A percentile compares a stretch with the other conserved stretches of the same genome.
phyloP scores from a whole-genome alignment of 2,329 filamentous ascomycete genomes.

The Aspergillus piperis region DNA sequence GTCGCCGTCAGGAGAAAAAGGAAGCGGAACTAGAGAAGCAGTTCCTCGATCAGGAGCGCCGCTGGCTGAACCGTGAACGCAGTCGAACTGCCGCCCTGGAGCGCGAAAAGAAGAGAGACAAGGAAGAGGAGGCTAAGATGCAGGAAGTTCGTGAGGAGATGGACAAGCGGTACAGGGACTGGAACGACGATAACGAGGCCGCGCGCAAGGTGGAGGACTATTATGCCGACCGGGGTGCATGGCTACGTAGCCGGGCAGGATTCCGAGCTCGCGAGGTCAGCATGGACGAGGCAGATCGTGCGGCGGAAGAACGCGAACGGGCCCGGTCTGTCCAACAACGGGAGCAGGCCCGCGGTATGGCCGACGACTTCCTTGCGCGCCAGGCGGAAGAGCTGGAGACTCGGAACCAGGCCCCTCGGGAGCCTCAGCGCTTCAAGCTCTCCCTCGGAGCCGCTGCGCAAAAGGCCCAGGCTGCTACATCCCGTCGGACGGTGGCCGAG shows the following conservation, averaged over 20 bases:
- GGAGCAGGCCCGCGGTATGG: slow-evolving; percentile 79
- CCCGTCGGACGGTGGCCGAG: slow-evolving; percentile 82
- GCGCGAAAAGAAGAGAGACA: slow-evolving; percentile 78
- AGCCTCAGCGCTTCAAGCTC: slow-evolving; percentile 82
- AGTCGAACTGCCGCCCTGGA: slow-evolving; percentile 81
- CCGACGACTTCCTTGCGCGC: slow-evolving; percentile 84
- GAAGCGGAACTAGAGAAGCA: slow-evolving; percentile 75
- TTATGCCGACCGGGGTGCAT: slow-evolving; percentile 81
- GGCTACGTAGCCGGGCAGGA: slow-evolving; percentile 76
- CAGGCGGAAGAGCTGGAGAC: slow-evolving; percentile 73
- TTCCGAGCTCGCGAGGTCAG: slow-evolving; percentile 73
- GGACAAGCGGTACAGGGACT: slow-evolving; percentile 72
- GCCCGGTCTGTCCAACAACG: slow-evolving; percentile 69
- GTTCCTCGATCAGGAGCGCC: slow-evolving; percentile 81
- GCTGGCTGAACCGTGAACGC: slow-evolving; percentile 87
- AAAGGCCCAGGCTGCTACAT: slow-evolving; percentile 60
- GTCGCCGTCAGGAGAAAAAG: slow-evolving; percentile 68
- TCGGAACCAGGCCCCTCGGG: slow-evolving; percentile 46
- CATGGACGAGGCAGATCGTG: slow-evolving; percentile 79
- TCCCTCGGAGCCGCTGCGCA: slow-evolving; percentile 88
- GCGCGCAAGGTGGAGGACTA: slow-evolving; percentile 73
- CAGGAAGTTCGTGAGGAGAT: slow-evolving; percentile 67
- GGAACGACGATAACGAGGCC: slow-evolving; percentile 86
- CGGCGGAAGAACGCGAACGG: slow-evolving; percentile 73
- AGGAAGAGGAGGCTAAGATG: slow-evolving; percentile 67